Percentiles rank a stretch among this genome's conserved stretches.
phyloP scores from a whole-genome alignment of 768 basidiomycete species.

The Podaxis sp. region DNA sequence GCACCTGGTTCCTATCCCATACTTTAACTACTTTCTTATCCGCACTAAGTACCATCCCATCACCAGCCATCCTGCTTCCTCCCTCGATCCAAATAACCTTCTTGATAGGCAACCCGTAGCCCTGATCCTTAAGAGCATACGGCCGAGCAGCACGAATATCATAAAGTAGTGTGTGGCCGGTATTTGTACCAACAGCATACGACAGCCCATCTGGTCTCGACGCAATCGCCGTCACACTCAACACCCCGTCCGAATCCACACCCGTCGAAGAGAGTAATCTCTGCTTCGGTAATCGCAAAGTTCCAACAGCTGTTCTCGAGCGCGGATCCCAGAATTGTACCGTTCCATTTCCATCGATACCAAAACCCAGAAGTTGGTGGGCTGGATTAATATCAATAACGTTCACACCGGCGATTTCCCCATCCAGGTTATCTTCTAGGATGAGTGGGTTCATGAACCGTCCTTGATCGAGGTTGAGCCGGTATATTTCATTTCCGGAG shows the following conservation, averaged over 20 bases:
- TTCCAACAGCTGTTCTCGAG: slow-evolving; percentile 72
- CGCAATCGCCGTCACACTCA: slow-evolving; percentile 82
- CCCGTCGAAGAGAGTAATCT: slow-evolving; percentile 46
- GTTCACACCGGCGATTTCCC: slow-evolving; percentile 81
- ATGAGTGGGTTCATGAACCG: slow-evolving; percentile 83
- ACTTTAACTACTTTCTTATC: slow-evolving; percentile 98
- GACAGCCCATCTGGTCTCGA: slow-evolving; percentile 88
- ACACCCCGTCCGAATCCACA: slow-evolving; percentile 25
- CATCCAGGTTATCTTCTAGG: slow-evolving; percentile 49
- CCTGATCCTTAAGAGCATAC: slow-evolving; percentile 93
- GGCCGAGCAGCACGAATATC: slow-evolving; percentile 85
- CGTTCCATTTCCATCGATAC: slow-evolving; percentile 81
- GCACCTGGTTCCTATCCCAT: slow-evolving; percentile 85
- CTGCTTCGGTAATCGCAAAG: slow-evolving; percentile 57
- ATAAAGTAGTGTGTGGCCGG: slow-evolving; percentile 92
- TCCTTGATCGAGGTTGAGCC: slow-evolving; percentile 94
- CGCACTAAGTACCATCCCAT: slow-evolving; percentile 86
- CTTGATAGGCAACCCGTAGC: slow-evolving; percentile 89
- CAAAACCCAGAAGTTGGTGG: slow-evolving; percentile 88
- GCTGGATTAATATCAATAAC: slow-evolving; percentile 89
- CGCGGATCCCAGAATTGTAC: slow-evolving; percentile 98
- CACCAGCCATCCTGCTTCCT: slow-evolving; percentile 79
- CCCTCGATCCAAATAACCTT: slow-evolving; percentile 89
- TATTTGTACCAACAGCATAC: slow-evolving; percentile 92
- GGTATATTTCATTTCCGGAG: slow-evolving; percentile 84